Percentiles rank a stretch among this genome's conserved stretches.
phyloP scores from a whole-genome alignment of 176 grass and related monocot genomes.

The bread wheat (Triticum aestivum) region IWGSC_CS_RefSeq_v2.1 NC_057814.1:463929265-463929764 shows the following conservation, averaged over 20 bases:
- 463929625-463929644: neutral
- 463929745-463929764: neutral
- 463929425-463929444: neutral
- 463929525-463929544: neutral
- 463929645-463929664: neutral
- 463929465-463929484: neutral
- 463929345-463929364: neutral
- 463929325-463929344: neutral
- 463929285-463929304: too few species aligned
- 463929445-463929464: neutral
- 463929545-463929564: neutral
- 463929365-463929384: neutral
- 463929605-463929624: neutral
- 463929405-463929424: neutral
- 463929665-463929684: neutral
- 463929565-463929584: neutral
- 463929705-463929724: constrained; percentile 6
- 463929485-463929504: neutral
- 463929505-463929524: neutral
- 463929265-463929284: too few species aligned
- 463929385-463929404: neutral
- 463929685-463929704: neutral
- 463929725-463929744: neutral
- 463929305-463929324: too few species aligned
- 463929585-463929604: neutral